Base-by-base conservation (phyloP, 129 eudicot genomes). In the Heracleum sosnowskyi region DNA sequence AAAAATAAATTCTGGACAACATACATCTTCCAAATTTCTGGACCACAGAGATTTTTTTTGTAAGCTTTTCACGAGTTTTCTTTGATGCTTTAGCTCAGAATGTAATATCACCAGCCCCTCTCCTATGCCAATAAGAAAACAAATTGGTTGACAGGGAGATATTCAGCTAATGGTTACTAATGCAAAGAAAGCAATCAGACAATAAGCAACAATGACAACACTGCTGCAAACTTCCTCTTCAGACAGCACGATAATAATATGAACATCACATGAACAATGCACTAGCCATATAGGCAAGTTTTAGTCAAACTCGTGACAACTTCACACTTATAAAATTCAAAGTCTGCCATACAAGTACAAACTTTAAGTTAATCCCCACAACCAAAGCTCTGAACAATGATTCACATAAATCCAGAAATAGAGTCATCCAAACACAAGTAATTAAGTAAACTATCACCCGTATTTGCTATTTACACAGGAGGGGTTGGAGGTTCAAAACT, bases 11-110 rank as follows among this genome's bases (percentile, higher is more conserved):
- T n/a, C 34, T 26, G 68, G 68, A 60, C 16, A 60, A 69, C 74
- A 69, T 88, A 93, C 96, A 92, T 95, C 96, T 82, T 84, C 99
- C 86, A 95, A 79, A 83, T 87, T 88, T 82, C 77, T 95, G 24
- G 97, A 84, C 99, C 99, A 95, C 75, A 95, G 94, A 84, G 97
- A 95, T 92, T 92, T 95, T 90, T 78, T 91, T 86, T 92, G 92
- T 90, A 95, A 88, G 84, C 82, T 83, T 86, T 87, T 83, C 69
- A 91, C 96, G 37, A 84, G 88, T 84, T 88, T 95, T 79, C 88
- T 87, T 83, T 90, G 94, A 83, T 91, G 97, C 78, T 90, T 91
- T 77, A 95, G 86, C 83, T 95, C 99, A 82, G 88, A 87, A 34
- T 80, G 96, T 80, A 95, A 89, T 83, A 91, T 92, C 77, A 85